Percentiles rank a stretch among this genome's conserved stretches.
Evolutionary conservation across 352 stramenopile genomes (phyloP).

Genomic region (Blastocystis sp.): DNA sequence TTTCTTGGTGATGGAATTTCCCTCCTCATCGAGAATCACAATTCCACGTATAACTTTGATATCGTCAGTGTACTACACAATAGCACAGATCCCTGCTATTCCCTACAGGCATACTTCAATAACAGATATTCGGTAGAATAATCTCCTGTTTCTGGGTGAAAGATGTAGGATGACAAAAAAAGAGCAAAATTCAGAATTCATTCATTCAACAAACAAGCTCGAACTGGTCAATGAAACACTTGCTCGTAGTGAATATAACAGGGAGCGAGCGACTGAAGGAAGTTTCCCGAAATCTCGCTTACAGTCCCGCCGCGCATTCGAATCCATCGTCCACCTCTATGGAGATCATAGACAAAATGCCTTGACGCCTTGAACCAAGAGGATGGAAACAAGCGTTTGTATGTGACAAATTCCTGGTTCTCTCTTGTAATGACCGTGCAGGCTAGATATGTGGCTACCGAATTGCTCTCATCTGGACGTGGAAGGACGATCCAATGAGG

Average conservation of each 20-base stretch:
- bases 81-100: neutral
- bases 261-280: neutral
- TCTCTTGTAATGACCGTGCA: neutral
- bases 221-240: neutral
- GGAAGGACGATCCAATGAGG: neutral
- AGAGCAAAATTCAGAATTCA: neutral
- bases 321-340: neutral
- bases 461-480: neutral
- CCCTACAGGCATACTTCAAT: slow-evolving; percentile 15
- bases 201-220: slow-evolving; percentile 1
- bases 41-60: slow-evolving; percentile 38
- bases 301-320: neutral
- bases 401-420: neutral
- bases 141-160: neutral
- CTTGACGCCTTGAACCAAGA: neutral
- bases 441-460: neutral
- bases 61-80: slow-evolving; percentile 18
- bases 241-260: neutral
- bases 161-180: neutral
- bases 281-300: neutral
- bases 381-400: neutral
- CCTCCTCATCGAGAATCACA: slow-evolving; percentile 50
- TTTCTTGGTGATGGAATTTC: slow-evolving; percentile 52
- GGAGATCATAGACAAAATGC: slow-evolving; percentile 1
- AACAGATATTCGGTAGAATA: neutral